Evolutionary conservation across 768 basidiomycete genomes (phyloP).

Genomic region (Hygrophorus russula): DNA sequence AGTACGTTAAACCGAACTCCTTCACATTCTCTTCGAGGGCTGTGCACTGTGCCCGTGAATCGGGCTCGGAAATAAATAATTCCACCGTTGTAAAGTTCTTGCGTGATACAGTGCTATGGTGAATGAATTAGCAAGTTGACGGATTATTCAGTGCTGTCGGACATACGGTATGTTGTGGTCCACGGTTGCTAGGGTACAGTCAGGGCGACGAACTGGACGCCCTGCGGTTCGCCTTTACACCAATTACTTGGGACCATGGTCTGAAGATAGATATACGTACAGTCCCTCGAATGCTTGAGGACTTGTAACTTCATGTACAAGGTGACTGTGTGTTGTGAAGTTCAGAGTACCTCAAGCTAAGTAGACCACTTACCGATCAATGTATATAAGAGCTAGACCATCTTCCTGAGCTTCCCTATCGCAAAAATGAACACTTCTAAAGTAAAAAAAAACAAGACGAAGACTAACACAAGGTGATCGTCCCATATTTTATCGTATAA

Average conservation of each 20-base stretch:
- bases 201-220: constrained; percentile 69
- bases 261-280: constrained; percentile 25
- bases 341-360: constrained; percentile 2
- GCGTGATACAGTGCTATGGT: constrained; percentile 54
- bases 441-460: constrained; percentile 2
- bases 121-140: not conserved
- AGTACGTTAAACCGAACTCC: constrained; percentile 86
- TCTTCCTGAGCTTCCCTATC: constrained; percentile 61
- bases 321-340: constrained; percentile 26
- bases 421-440: constrained; percentile 8
- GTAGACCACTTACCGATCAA: constrained; percentile 45
- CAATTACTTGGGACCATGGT: constrained; percentile 5
- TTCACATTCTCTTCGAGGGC: constrained; percentile 86
- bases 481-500: constrained; percentile 98
- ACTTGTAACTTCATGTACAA: constrained; percentile 88
- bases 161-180: constrained; percentile 84
- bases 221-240: constrained; percentile 52
- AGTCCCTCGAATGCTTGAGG: constrained; percentile 89
- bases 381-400: constrained; percentile 74
- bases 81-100: constrained; percentile 64
- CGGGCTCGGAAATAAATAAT: constrained; percentile 73
- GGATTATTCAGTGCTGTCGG: not conserved
- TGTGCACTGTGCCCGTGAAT: constrained; percentile 73
- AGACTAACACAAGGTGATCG: constrained; percentile 81
- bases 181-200: constrained; percentile 83